Evolutionary conservation across 2,329 filamentous ascomycete genomes (phyloP).

Genomic region (Aspergillus ochraceoroseus): DNA sequence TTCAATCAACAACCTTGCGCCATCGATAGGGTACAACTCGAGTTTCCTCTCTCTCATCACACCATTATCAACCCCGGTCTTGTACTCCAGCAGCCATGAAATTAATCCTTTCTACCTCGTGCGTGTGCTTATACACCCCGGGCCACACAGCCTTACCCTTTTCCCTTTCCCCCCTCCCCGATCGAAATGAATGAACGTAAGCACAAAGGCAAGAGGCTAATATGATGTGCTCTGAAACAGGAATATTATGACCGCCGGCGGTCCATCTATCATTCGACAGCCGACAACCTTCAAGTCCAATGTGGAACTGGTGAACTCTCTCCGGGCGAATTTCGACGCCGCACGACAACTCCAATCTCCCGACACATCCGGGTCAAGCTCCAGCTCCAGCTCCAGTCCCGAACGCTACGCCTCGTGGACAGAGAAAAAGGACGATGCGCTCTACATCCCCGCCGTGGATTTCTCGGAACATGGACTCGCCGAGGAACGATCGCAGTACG

Average conservation of each 20-base stretch:
- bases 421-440: conserved; percentile 52
- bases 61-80: neutral
- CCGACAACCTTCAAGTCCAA: conserved; percentile 78
- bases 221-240: conserved; percentile 34
- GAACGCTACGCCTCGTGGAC: conserved; percentile 60
- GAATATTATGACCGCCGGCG: conserved; percentile 79
- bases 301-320: conserved; percentile 81
- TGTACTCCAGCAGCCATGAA: conserved; percentile 56
- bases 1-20: neutral
- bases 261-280: conserved; percentile 77
- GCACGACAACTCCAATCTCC: conserved; percentile 58
- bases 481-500: conserved; percentile 80
- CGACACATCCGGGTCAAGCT: conserved; percentile 15
- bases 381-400: conserved; percentile 19
- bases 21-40: too few species aligned
- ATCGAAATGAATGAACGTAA: neutral
- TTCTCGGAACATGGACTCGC: conserved; percentile 65
- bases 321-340: conserved; percentile 75
- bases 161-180: neutral
- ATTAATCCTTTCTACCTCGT: conserved; percentile 82
- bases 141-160: conserved; percentile 2
- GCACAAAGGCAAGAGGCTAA: conserved; percentile 8
- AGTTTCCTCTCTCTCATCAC: neutral
- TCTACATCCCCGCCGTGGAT: conserved; percentile 75
- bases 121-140: conserved; percentile 36